Evolutionary conservation across 768 basidiomycete genomes (phyloP).

Genomic region (Lyophyllum decastes): DNA sequence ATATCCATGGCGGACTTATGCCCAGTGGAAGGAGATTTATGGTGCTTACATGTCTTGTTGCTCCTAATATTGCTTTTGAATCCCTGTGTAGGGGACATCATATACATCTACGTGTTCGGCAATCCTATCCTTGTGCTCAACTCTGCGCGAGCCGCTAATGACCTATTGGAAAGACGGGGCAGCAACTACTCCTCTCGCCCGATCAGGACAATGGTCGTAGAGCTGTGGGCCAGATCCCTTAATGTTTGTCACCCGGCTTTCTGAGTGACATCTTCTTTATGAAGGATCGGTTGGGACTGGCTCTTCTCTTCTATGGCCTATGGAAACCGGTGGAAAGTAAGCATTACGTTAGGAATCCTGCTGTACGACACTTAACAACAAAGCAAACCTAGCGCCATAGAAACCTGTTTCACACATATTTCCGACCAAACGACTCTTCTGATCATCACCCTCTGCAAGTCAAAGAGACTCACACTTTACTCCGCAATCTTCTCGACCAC

Average conservation of each 20-base stretch:
- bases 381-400: slow-evolving; percentile 39
- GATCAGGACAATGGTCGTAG: slow-evolving; percentile 39
- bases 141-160: slow-evolving; percentile 37
- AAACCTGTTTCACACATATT: slow-evolving; percentile 38
- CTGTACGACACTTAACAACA: slow-evolving; percentile 1
- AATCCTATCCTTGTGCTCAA: slow-evolving; percentile 50
- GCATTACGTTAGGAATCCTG: not conserved
- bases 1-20: slow-evolving; percentile 48
- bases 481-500: slow-evolving; percentile 35
- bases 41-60: slow-evolving; percentile 26
- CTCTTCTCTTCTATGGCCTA: slow-evolving; percentile 36
- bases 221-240: slow-evolving; percentile 33
- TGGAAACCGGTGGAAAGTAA: slow-evolving; percentile 24
- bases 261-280: not conserved
- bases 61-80: not conserved
- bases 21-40: slow-evolving; percentile 42
- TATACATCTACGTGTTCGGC: slow-evolving; percentile 44
- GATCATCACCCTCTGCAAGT: slow-evolving; percentile 30
- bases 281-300: slow-evolving; percentile 51
- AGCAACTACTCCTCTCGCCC: slow-evolving; percentile 47
- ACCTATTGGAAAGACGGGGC: slow-evolving; percentile 48
- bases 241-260: not conserved
- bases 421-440: slow-evolving; percentile 26
- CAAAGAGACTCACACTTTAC: slow-evolving; percentile 36
- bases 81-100: slow-evolving; percentile 40